A percentile compares a stretch with the other conserved stretches of the same genome.
phyloP scores from a whole-genome alignment of 495 filamentous ascomycete species.

The Neurospora sp. region DNA sequence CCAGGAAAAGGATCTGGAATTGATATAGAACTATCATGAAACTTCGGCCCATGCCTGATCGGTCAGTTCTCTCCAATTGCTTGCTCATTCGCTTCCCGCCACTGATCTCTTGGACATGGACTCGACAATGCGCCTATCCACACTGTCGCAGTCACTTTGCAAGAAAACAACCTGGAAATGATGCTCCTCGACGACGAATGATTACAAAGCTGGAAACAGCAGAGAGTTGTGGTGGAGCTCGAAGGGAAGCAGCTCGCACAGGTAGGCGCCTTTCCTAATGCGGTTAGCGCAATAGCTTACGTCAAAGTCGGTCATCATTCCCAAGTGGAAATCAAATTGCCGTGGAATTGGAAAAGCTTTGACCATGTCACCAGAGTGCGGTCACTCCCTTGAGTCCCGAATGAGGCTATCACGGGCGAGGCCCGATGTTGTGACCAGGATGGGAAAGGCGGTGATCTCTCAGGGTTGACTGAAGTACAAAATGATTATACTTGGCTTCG shows the following conservation, averaged over 20 bases:
- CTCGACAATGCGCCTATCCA: not conserved
- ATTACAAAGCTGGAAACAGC: not conserved
- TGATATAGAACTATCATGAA: slow-evolving; percentile 15
- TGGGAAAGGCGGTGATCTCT: not conserved
- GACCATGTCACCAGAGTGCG: not conserved
- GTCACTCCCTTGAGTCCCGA: not conserved
- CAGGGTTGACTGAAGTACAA: not conserved
- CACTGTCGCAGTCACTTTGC: not conserved
- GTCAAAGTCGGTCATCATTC: slow-evolving; percentile 11
- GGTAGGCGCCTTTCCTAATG: not conserved
- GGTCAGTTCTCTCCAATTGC: not conserved
- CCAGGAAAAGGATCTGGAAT: not conserved
- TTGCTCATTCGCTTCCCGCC: not conserved
- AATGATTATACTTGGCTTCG: too few relatives aligned
- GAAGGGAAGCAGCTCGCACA: not conserved
- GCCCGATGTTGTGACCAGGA: not conserved
- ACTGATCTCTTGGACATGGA: not conserved
- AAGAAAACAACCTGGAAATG: not conserved
- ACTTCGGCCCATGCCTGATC: slow-evolving; percentile 1
- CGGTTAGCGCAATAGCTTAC: slow-evolving; percentile 8
- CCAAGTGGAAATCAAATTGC: slow-evolving; percentile 1
- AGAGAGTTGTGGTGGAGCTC: not conserved
- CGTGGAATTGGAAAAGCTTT: not conserved
- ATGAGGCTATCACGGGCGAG: not conserved
- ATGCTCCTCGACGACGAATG: not conserved